Evolutionary conservation across 768 basidiomycete species (phyloP).

Genomic region (Cystofilobasidium macerans): DNA sequence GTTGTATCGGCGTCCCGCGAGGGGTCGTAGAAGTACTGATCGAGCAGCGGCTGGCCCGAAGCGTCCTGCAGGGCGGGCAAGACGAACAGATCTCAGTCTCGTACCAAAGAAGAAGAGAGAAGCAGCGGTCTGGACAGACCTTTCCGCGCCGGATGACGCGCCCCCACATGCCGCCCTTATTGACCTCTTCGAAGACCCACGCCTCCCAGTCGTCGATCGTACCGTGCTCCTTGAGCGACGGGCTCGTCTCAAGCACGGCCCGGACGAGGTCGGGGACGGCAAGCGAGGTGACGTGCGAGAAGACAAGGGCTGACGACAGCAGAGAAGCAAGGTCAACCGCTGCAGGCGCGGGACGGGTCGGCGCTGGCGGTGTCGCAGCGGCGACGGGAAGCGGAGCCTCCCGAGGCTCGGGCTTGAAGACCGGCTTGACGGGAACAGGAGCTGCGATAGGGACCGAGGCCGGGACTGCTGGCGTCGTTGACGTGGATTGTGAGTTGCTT

Average conservation of each 20-base stretch:
- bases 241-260: conserved; percentile 9
- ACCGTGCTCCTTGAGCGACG: not conserved
- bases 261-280: conserved; percentile 14
- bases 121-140: not conserved
- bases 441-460: no score
- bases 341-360: conserved; percentile 8
- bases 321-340: conserved; percentile 17
- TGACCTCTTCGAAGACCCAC: conserved; percentile 14
- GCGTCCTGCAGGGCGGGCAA: conserved; percentile 20
- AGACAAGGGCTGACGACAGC: conserved; percentile 24
- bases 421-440: no score
- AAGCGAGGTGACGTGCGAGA: conserved; percentile 20
- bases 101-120: not conserved
- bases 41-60: conserved; percentile 18
- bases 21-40: conserved; percentile 25
- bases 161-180: conserved; percentile 19
- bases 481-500: not conserved
- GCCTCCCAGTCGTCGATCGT: conserved; percentile 16
- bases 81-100: not conserved
- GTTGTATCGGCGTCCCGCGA: conserved; percentile 10
- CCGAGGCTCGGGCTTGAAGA: conserved; percentile 3
- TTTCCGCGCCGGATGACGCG: conserved; percentile 20
- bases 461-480: not conserved
- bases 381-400: not conserved
- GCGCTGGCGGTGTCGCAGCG: not conserved